Evolutionary conservation across 129 eudicot genomes (phyloP), one percentile per base, ranked within the genome.

Genomic region (Lactuca saligna): DNA sequence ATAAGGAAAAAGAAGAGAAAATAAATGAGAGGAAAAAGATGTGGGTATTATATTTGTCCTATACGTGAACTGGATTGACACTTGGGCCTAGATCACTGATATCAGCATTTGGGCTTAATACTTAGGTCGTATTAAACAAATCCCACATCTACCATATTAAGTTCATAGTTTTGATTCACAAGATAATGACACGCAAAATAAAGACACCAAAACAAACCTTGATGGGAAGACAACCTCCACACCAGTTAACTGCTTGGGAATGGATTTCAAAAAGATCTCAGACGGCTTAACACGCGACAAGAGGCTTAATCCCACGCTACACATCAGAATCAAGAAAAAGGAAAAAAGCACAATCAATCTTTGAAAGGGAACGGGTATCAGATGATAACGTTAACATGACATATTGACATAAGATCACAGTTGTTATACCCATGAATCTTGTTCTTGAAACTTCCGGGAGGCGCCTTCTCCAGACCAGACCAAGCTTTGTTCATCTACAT

Each of bases 201-300:
- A 2, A 13, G 14, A 61, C 57, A 69, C 31, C 48, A 51, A 61
- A 67, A 73, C 82, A 66, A 75, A 94, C 99, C 99, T 94, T 54
- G 89, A 69, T 11, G 97, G 97, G 49, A 81, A 87, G 38, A 84
- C 66, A 54, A 94, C 80, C 61, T 89, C 99, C 71, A 90, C 85
- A 17, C 66, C 74, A 2, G 84, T 80, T 31, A 83, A 78, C 71
- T 94, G 97, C 80, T 89, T 94, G 6, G 97, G 74, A 60, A 94
- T 89, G 34, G 97, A 94, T 69, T 94, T 94, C 80, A 94, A 72
- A 73, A 94, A 90, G 16, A 85, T 87, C 86, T 94, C 99, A 34
- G 97, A 85, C 13, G 99, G 99, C 82, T 89, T 89, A 56, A 94
- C 97, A 33, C 96, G 90, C 41, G 97, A 84, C 78, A 94, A 78